Evolutionary conservation across 257 asterid species (phyloP), one percentile per base, ranked within the genome.

Genomic region (Fraxinus anomala): DNA sequence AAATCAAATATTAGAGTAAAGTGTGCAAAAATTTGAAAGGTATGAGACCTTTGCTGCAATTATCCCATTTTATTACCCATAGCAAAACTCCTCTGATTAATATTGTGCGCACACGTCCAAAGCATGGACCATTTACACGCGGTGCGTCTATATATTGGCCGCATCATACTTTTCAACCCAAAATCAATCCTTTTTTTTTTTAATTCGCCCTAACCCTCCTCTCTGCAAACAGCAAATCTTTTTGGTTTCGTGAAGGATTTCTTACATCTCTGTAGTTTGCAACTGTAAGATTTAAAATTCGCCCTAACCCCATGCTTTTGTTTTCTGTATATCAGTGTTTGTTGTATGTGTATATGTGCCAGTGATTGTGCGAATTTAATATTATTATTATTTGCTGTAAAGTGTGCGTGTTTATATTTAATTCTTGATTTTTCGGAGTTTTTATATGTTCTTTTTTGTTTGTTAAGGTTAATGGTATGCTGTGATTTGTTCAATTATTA

Each of bases 51-150:
- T n/a, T n/a, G n/a, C n/a, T n/a, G n/a, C n/a, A n/a, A n/a, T n/a
- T n/a, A n/a, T n/a, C n/a, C n/a, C n/a, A n/a, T n/a, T n/a, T n/a
- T n/a, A n/a, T n/a, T n/a, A n/a, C n/a, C n/a, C n/a, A n/a, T n/a
- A n/a, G n/a, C n/a, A n/a, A n/a, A n/a, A n/a, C n/a, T n/a, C n/a
- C n/a, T n/a, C n/a, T n/a, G n/a, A n/a, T n/a, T n/a, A n/a, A 34
- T 34, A 9, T 7, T 40, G 67, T 14, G 74, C 23, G 63, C 40
- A 78, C 68, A 72, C 73, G 68, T 72, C 77, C 77, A 72, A 72
- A 69, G 74, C 82, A 31, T 26, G 81, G 81, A 51, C 44, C 26
- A 5, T 14, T 21, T 2, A 39, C 82, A 73, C 75, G 82, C 82
- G 78, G 78, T 73, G 79, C 26, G 37, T 49, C 37, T 34, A 3